A percentile compares a stretch with the other conserved stretches of the same genome.
These are phyloP conservation scores for Candida sonorensis DNA, from an alignment of 805 yeast species.

Conservation along the genomic window DNA sequence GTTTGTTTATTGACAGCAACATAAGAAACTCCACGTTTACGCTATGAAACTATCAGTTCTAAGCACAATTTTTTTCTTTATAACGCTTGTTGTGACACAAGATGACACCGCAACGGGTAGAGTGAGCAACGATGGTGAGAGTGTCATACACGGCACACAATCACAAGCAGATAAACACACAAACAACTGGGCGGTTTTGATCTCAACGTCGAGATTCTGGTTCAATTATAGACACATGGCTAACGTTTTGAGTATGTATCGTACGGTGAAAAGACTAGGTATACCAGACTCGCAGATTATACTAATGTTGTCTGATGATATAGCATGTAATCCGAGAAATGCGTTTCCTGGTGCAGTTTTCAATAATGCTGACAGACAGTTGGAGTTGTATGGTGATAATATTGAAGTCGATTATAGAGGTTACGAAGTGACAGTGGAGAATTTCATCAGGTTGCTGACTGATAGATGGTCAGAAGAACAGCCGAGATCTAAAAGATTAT, in stretches of 20 bases:
- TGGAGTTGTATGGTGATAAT: slow-evolving; percentile 89
- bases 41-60: too few relatives aligned
- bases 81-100: too few relatives aligned
- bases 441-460: slow-evolving; percentile 84
- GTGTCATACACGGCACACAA: too few relatives aligned
- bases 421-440: slow-evolving; percentile 96
- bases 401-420: slow-evolving; percentile 97
- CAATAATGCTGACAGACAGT: slow-evolving; percentile 85
- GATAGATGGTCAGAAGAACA: slow-evolving; percentile 95
- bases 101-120: too few relatives aligned
- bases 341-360: slow-evolving; percentile 94
- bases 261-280: slow-evolving; percentile 93
- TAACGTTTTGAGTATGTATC: slow-evolving; percentile 85
- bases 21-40: too few relatives aligned
- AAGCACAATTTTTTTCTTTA: too few relatives aligned
- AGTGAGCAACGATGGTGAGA: background rate
- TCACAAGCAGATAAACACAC: slow-evolving; percentile 45
- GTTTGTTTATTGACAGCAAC: too few relatives aligned
- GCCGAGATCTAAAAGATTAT: slow-evolving; percentile 82
- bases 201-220: slow-evolving; percentile 96
- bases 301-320: slow-evolving; percentile 92
- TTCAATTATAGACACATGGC: slow-evolving; percentile 98
- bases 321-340: slow-evolving; percentile 94
- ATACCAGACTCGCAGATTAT: slow-evolving; percentile 98
- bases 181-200: slow-evolving; percentile 79